These are phyloP conservation scores for Suillus lakei DNA, from an alignment of 768 basidiomycete species.

Conservation along the genomic window DNA sequence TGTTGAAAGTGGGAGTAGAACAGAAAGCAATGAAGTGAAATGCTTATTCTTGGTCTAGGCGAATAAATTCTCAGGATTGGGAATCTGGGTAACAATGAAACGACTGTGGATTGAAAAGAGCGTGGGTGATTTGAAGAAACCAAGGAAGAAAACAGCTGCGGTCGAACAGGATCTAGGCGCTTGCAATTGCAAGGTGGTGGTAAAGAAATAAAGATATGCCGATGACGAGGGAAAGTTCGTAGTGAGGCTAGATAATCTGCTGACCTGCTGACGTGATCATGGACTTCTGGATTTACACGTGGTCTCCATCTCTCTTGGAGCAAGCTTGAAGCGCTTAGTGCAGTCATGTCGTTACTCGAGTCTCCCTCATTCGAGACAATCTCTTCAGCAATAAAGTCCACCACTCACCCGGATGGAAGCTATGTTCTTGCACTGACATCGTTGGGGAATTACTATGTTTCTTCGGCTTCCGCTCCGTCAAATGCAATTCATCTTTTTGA, in stretches of 20 bases:
- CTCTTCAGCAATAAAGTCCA: slow-evolving; percentile 33
- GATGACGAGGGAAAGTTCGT: background rate
- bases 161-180: slow-evolving; percentile 7
- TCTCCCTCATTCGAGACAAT: slow-evolving; percentile 27
- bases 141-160: slow-evolving; percentile 8
- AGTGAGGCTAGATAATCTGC: slow-evolving; percentile 9
- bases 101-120: slow-evolving; percentile 34
- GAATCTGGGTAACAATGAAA: slow-evolving; percentile 6
- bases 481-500: slow-evolving; percentile 73
- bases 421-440: slow-evolving; percentile 68
- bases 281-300: background rate
- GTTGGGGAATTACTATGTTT: slow-evolving; percentile 57
- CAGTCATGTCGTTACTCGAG: slow-evolving; percentile 29
- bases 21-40: background rate
- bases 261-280: slow-evolving; percentile 16
- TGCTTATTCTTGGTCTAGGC: slow-evolving; percentile 10
- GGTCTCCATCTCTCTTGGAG: slow-evolving; percentile 14
- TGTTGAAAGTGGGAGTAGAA: slow-evolving; percentile 14
- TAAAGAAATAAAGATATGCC: slow-evolving; percentile 11
- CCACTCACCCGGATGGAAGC: slow-evolving; percentile 43
- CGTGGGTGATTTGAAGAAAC: slow-evolving; percentile 22
- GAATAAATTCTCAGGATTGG: slow-evolving; percentile 11
- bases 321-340: background rate
- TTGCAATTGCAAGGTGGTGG: slow-evolving; percentile 14
- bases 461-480: slow-evolving; percentile 62